Conservation (phyloP, 805 yeast species). For the Candida nanaspora region DNA sequence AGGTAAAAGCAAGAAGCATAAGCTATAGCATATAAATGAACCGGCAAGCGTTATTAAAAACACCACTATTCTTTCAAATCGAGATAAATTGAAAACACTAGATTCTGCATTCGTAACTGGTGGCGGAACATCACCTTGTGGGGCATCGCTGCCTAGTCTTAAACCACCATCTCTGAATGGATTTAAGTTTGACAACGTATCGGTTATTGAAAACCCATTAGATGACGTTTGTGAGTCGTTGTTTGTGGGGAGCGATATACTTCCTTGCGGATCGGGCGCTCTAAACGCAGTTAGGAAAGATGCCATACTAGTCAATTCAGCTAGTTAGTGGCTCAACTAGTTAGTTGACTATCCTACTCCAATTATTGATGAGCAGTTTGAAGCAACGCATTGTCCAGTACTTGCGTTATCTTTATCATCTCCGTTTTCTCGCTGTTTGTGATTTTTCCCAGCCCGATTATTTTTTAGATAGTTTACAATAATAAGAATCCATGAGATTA, state of each 20-base stretch:
- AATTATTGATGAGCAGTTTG: too few relatives aligned
- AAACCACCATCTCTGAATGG: not conserved
- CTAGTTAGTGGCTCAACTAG: too few relatives aligned
- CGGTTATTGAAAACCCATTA: not conserved
- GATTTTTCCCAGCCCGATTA: too few relatives aligned
- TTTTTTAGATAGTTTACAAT: too few relatives aligned
- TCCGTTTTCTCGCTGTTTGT: too few relatives aligned
- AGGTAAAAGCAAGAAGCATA: constrained; percentile 76
- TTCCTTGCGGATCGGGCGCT: not conserved
- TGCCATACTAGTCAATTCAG: not conserved
- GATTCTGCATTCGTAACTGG: not conserved
- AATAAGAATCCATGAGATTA: too few relatives aligned
- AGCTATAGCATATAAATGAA: constrained; percentile 60
- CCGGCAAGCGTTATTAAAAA: constrained; percentile 70
- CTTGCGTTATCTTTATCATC: too few relatives aligned
- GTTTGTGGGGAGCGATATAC: not conserved
- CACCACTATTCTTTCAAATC: constrained; percentile 70
- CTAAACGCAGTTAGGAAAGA: not conserved
- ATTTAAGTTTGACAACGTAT: not conserved
- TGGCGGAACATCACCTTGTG: too few relatives aligned
- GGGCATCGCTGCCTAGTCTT: too few relatives aligned
- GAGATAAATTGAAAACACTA: constrained; percentile 43
- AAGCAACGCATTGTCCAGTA: too few relatives aligned
- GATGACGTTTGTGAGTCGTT: not conserved
- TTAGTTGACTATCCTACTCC: too few relatives aligned